Percentiles rank a stretch among this genome's conserved stretches.
Evolutionary conservation across 257 asterid genomes (phyloP).

Genomic region (Plantago major): DNA sequence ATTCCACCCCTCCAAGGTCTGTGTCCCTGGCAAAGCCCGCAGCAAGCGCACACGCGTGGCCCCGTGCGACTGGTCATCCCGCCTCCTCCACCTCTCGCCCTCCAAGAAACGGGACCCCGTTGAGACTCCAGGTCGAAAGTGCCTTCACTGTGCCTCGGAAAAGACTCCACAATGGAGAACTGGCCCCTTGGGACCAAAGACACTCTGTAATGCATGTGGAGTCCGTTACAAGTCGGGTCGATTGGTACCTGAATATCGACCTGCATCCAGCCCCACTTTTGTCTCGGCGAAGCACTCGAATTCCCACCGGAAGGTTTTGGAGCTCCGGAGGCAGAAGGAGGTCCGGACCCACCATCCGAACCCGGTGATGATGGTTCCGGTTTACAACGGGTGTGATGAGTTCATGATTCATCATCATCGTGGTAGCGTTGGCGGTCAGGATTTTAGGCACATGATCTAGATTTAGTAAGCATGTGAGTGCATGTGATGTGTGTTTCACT

Average conservation of each 20-base stretch:
- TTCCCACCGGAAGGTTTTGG: conserved; percentile 95
- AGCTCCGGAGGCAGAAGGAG: conserved; percentile 90
- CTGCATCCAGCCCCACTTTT: conserved; percentile 94
- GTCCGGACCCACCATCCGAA: conserved; percentile 39
- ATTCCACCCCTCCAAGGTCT: conserved; percentile 56
- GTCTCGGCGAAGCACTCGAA: conserved; percentile 76
- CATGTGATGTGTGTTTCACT: conserved; percentile 15
- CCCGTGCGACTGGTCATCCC: conserved; percentile 94
- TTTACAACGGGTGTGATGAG: conserved; percentile 85
- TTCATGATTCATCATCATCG: conserved; percentile 63
- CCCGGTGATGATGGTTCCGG: conserved; percentile 49
- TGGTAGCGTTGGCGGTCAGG: conserved; percentile 49
- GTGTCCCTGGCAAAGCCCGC: conserved; percentile 92
- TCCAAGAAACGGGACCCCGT: conserved; percentile 37
- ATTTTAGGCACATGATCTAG: conserved; percentile 74
- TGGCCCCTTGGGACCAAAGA: conserved; percentile 96
- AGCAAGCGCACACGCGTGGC: conserved; percentile 96
- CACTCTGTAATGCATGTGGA: conserved; percentile 96
- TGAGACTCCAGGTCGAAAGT: conserved; percentile 60
- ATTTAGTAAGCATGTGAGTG: neutral
- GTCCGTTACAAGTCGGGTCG: conserved; percentile 96
- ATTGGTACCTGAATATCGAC: conserved; percentile 93
- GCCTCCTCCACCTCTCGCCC: conserved; percentile 55
- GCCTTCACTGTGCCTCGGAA: conserved; percentile 92
- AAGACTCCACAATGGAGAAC: conserved; percentile 99